Base-by-base conservation (phyloP, 2,329 filamentous ascomycete genomes). In the Trichoderma brevicompactum region DNA sequence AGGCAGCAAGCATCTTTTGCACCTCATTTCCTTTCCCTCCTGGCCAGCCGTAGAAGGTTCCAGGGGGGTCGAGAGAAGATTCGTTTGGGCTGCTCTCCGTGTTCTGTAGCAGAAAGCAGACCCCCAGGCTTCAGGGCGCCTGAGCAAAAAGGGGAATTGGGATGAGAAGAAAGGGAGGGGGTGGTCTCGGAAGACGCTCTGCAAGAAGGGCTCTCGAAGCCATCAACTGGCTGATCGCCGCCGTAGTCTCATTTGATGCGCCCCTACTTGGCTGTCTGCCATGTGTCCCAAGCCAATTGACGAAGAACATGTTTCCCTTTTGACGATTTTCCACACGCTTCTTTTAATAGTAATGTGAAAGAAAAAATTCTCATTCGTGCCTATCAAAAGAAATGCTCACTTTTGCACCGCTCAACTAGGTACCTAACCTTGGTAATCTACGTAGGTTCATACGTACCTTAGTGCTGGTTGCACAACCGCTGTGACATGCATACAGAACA, bases 271-370 rank as follows among this genome's bases (percentile, higher is more conserved):
- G 34, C n/a, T 48, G 41, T 32, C 34, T 64, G 61, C 53, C 43
- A 65, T 59, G 53, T 56, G 62, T 54, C 52, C 46, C 53, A 59
- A 34, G 62, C 54, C 52, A 58, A 65, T 65, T 65, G 62, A 65
- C 38, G 62, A 65, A 65, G 61, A 23, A 23, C 13, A 9, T 50
- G 56, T 53, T 43, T 15, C 13, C 36, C 19, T 44, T 54, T 52
- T n/a, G n/a, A 7, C 7, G 52, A 12, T 34, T 43, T 63, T 63
- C 59, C 28, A 54, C 38, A 34, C 7, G 17, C 23, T 63, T 63
- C 49, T 19, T 46, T 28, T 19, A 41, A 41, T 50, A n/a, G 36
- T 6, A 7, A 10, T 10, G 10, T 38, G 10, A 38, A 7, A 10
- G 6, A 38, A 38, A 7, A 10, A 10, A 38, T 38, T 43, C 32